Conservation (phyloP, 1,284 basidiomycete species). For the Cryptococcus maquisensis region DNA sequence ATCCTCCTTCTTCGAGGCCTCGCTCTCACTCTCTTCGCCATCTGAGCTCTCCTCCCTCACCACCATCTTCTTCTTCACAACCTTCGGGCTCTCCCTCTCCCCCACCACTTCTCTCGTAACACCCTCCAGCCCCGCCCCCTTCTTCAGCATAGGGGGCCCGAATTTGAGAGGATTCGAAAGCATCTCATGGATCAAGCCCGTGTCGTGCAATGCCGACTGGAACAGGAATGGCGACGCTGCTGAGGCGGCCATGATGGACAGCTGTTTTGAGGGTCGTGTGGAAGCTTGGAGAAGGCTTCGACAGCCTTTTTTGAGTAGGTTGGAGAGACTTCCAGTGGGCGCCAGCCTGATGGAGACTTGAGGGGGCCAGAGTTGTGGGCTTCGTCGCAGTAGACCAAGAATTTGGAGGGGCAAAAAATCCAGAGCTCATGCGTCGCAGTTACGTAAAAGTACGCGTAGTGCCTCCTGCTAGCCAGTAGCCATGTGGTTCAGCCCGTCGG, state of each 20-base stretch:
- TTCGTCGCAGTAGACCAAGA: no score
- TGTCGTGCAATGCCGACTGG: slow-evolving; percentile 5
- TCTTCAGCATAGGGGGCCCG: slow-evolving; percentile 13
- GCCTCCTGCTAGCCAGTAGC: no score
- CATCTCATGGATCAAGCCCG: slow-evolving; percentile 14
- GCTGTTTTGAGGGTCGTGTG: not conserved
- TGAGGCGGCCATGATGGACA: not conserved
- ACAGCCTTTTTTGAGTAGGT: no score
- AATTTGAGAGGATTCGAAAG: slow-evolving; percentile 14
- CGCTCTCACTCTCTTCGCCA: not conserved
- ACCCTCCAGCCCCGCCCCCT: slow-evolving; percentile 6
- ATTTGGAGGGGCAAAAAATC: no score
- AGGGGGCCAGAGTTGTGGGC: no score
- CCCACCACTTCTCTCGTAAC: slow-evolving; percentile 15
- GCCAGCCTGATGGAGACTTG: no score
- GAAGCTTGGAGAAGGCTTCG: no score
- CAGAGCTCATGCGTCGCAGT: no score
- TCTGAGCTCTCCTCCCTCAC: not conserved
- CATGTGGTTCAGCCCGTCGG: no score
- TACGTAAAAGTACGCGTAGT: no score
- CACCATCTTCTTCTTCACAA: not conserved
- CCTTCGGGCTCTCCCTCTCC: slow-evolving; percentile 16
- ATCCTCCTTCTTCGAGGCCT: not conserved
- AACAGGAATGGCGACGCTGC: slow-evolving; percentile 1
- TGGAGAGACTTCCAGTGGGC: no score